phyloP scores from a whole-genome alignment of 257 asterid species.

The Solanum bulbocastanum region DNA sequence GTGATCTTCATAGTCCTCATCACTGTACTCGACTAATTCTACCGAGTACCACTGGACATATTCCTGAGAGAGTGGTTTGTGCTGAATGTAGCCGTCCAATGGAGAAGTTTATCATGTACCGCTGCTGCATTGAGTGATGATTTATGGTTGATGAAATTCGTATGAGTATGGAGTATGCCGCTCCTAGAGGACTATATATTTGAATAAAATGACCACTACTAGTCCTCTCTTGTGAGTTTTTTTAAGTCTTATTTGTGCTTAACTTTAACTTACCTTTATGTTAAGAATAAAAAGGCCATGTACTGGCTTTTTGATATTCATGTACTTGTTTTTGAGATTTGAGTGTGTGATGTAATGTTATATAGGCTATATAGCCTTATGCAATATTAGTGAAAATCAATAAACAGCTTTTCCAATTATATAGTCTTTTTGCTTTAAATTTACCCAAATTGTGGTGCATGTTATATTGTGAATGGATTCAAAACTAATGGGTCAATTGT shows the following conservation, averaged over 20 bases:
- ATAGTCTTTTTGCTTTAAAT: not conserved
- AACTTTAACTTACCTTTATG: not conserved
- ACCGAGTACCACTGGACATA: slow-evolving; percentile 47
- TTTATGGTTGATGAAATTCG: not conserved
- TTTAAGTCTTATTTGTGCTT: not conserved
- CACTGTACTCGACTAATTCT: slow-evolving; percentile 72
- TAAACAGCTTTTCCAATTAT: not conserved
- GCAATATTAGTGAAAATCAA: not conserved
- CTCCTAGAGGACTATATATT: not conserved
- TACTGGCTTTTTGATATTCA: not conserved
- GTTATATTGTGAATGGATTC: not conserved
- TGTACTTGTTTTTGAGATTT: not conserved
- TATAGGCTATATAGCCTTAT: not conserved
- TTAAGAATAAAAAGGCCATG: too few relatives aligned
- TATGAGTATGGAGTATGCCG: not conserved
- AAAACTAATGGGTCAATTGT: not conserved
- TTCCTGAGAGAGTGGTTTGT: slow-evolving; percentile 63
- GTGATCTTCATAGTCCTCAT: slow-evolving; percentile 40
- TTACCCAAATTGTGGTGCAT: not conserved
- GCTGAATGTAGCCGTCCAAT: slow-evolving; percentile 64
- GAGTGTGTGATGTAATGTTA: not conserved
- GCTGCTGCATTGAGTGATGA: slow-evolving; percentile 70
- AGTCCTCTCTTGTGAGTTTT: not conserved
- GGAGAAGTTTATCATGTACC: slow-evolving; percentile 80
- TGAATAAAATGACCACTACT: not conserved